Base-by-base conservation (phyloP, 2,329 filamentous ascomycete species). In the Neonectria punicea region DNA sequence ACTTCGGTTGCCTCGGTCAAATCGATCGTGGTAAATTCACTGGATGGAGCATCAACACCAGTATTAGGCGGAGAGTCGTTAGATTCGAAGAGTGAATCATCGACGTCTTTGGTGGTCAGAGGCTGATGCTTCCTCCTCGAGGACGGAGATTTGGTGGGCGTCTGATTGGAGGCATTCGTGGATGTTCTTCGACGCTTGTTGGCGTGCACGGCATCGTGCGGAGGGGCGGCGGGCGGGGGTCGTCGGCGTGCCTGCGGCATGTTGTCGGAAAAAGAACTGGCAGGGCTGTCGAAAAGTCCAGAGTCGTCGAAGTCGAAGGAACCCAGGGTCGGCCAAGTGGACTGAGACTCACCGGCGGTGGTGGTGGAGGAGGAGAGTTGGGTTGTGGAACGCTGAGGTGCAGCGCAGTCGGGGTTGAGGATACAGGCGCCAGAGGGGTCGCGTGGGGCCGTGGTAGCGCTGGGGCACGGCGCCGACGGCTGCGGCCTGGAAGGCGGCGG, bases 1-100 rank as follows among this genome's bases (percentile, higher is more conserved):
- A 84, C 77, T 41, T 82, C 81, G 11, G 81, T 82, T 5, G 79
- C 77, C 65, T 83, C 81, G 2, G 78, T 79, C 46, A 79, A 56
- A 58, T 79, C 79, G 58, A 80, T 77, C 1, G 77, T 79, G 8
- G 74, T 63, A n/a, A 74, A 66, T 49, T 77, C 74, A 1, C 72
- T 74, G 51, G 66, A 49, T 32, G 56, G 66, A 10, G 66, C 34
- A 43, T 72, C 69, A 4, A 63, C 50, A 18, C 61, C 60, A 30
- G 68, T 58, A 8, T 64, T 62, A 7, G 67, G 43, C 2, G 56
- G 68, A 16, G 62, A 41, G 6, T 69, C 65, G n/a, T 58, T 64
- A 6, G 74, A 70, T 18, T 69, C 74, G 30, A 79, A 77, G 5
- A 76, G 53, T 32, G 77, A 75, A 41, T 76, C 75, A 20, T 78